Percentiles rank a stretch among this genome's conserved stretches.
Conservation (phyloP, 164 flowering plant species). For the Vitis rupestris region DNA sequence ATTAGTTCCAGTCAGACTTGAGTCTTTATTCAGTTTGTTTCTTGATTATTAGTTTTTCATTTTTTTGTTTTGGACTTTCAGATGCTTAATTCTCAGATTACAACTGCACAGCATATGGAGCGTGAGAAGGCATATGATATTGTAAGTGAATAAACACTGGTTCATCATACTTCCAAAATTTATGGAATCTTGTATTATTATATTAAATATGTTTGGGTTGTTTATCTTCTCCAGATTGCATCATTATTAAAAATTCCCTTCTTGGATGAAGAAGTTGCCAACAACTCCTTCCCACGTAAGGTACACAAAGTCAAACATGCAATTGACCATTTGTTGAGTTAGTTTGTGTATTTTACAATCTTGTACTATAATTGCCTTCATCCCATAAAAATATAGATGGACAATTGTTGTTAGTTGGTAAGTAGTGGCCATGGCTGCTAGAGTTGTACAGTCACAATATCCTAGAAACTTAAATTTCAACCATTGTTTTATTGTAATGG, state of each 20-base stretch:
- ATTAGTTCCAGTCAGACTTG: no score
- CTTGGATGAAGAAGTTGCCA: conserved; percentile 76
- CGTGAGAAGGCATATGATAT: conserved; percentile 88
- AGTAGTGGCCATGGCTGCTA: background rate
- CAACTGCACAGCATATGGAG: conserved; percentile 79
- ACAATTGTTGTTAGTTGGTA: background rate
- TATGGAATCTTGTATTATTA: background rate
- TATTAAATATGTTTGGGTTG: conserved; percentile 1
- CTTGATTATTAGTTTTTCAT: conserved; percentile 2
- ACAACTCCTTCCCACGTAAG: conserved; percentile 70
- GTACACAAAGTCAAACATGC: conserved; percentile 24
- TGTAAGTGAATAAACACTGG: conserved; percentile 39
- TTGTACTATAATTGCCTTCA: no score
- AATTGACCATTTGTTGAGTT: background rate
- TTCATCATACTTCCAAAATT: background rate
- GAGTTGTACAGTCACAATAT: background rate
- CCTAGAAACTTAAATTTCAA: background rate
- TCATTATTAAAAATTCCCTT: conserved; percentile 85
- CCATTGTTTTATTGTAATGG: background rate
- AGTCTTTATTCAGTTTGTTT: background rate
- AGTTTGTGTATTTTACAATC: background rate
- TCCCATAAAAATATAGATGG: no score
- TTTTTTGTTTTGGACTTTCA: conserved; percentile 23
- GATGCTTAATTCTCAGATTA: conserved; percentile 82
- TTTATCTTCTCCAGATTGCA: conserved; percentile 61